Conservation (phyloP, 2,329 filamentous ascomycete species). For the Aspergillus awamori region DNA sequence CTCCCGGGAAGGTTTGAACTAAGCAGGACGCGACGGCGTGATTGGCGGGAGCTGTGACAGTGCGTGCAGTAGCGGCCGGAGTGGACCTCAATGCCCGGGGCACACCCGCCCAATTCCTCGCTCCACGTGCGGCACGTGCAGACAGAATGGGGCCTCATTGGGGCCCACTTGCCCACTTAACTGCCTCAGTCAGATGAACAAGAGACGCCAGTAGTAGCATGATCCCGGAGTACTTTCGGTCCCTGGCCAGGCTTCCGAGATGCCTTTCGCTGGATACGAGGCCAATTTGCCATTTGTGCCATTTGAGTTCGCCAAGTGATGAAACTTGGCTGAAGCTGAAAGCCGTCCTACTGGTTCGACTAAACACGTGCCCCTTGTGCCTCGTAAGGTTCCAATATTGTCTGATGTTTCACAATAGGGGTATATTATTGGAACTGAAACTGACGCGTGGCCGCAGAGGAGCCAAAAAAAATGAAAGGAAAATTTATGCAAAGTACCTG, state of each 20-base stretch:
- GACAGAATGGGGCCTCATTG: background rate
- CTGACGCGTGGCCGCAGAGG: background rate
- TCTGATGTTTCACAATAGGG: background rate
- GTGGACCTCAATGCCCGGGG: background rate
- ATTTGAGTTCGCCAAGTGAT: background rate
- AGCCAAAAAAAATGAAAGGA: background rate
- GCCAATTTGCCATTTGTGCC: background rate
- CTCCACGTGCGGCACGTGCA: conserved; percentile 20
- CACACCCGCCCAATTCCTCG: conserved; percentile 17
- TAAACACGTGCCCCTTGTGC: background rate
- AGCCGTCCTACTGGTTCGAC: background rate
- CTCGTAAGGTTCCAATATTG: background rate
- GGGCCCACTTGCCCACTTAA: background rate
- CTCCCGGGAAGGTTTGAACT: conserved; percentile 8
- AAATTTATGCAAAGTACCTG: background rate
- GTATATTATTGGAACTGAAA: background rate
- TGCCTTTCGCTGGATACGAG: background rate
- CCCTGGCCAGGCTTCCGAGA: background rate
- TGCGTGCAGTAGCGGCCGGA: conserved; percentile 9
- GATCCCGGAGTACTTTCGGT: background rate
- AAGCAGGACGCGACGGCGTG: background rate
- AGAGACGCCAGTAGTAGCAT: background rate
- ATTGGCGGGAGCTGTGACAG: background rate
- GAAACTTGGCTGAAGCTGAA: background rate
- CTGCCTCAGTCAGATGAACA: background rate